Base-by-base conservation (phyloP, 208 protist species). In the Trypanosoma melophagium region DNA sequence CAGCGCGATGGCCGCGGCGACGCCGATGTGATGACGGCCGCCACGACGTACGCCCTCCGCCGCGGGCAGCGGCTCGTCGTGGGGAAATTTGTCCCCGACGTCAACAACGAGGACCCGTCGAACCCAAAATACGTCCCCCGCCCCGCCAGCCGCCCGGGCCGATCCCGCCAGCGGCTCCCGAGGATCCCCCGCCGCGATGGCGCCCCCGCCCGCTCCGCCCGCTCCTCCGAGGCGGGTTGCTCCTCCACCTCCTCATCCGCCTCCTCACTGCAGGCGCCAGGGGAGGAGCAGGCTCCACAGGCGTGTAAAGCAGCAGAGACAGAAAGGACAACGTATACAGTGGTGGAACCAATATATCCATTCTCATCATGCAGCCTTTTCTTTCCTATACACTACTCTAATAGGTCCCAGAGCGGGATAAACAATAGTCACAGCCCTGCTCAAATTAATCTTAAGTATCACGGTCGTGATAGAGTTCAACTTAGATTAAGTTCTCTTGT, bases 1-100 rank as follows among this genome's bases (percentile, higher is more conserved):
- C 74, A 83, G 35, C 44, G 62, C 49, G 67, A 80, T n/a, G 82
- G 80, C 5, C 63, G 52, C n/a, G 70, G 66, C 17, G 89, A 94
- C 59, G 31, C 47, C 10, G 89, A 95, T 59, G 53, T 49, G 3
- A 44, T 93, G 50, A 81, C 74, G 0, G 31, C 61, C 44, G 70
- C 70, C 13, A 87, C 61, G 38, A 93, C 82, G 1, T 95, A 95
- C 60, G 44, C 66, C 14, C 65, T 75, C 8, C 84, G 53, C 41
- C 54, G 76, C 22, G 57, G 69, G 51, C 66, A 86, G 42, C 76
- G 75, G 3, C 72, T 92, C 38, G 72, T 79, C 38, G 81, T 91
- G 13, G 86, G 86, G 44, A 90, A 89, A 72, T 91, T 89, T 69
- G 89, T 95, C 53, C 47, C 69, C 10, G 89, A 93, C 52, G 71